A percentile compares a stretch with the other conserved stretches of the same genome.
Conservation (phyloP, 2,329 filamentous ascomycete genomes). For the Leptodontidium sp. region DNA sequence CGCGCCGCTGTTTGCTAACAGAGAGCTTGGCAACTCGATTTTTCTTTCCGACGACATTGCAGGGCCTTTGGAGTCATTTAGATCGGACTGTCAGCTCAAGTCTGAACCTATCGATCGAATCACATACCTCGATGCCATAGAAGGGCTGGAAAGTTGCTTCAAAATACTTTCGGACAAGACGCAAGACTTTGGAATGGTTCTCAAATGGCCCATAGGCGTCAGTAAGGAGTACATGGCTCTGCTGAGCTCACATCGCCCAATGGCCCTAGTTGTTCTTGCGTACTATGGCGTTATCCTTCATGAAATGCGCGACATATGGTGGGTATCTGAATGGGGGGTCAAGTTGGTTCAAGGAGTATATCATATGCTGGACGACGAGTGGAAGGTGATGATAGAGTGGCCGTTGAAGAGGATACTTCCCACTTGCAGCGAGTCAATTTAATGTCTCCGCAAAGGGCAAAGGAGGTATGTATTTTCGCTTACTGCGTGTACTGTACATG, state of each 20-base stretch:
- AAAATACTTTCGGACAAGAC: background rate
- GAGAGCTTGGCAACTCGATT: too few species aligned
- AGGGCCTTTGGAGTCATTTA: slow-evolving; percentile 6
- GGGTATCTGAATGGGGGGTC: slow-evolving; percentile 25
- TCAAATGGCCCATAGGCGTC: slow-evolving; percentile 17
- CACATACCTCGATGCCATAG: background rate
- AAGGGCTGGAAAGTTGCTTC: slow-evolving; percentile 11
- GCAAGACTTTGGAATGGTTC: slow-evolving; percentile 16
- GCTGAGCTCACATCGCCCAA: slow-evolving; percentile 16
- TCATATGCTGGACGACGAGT: slow-evolving; percentile 13
- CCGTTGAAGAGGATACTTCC: slow-evolving; percentile 20
- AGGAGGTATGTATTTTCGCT: too few species aligned
- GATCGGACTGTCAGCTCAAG: background rate
- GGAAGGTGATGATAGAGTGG: slow-evolving; percentile 31
- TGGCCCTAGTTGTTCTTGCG: slow-evolving; percentile 33
- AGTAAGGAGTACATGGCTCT: slow-evolving; percentile 41
- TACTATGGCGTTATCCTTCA: slow-evolving; percentile 29
- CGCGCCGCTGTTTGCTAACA: too few species aligned
- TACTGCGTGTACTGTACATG: too few species aligned
- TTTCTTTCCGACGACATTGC: too few species aligned
- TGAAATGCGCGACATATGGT: slow-evolving; percentile 23
- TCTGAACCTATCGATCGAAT: background rate
- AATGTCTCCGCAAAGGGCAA: too few species aligned
- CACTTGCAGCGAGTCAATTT: too few species aligned
- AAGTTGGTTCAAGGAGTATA: slow-evolving; percentile 22